Conservation (phyloP, 768 basidiomycete species). For the Hemileccinum impolitum region DNA sequence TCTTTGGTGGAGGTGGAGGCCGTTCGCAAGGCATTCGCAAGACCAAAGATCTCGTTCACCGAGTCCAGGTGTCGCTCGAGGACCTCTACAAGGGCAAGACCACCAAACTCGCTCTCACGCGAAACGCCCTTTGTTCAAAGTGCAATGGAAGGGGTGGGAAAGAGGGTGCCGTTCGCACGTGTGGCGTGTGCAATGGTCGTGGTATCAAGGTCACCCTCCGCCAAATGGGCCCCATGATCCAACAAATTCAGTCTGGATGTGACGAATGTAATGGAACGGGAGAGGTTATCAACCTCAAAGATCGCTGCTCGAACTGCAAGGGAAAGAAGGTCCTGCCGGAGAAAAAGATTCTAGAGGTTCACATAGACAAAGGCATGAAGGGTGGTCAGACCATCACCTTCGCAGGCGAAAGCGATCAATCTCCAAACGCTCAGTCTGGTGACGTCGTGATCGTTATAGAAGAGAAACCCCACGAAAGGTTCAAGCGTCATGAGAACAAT, state of each 20-base stretch:
- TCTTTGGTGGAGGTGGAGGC: conserved; percentile 68
- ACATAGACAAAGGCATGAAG: conserved; percentile 98
- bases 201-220: conserved; percentile 89
- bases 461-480: conserved; percentile 86
- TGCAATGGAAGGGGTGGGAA: conserved; percentile 98
- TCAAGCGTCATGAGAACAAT: conserved; percentile 87
- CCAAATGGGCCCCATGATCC: conserved; percentile 99
- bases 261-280: conserved; percentile 92
- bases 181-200: conserved; percentile 77
- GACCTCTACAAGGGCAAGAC: conserved; percentile 99
- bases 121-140: conserved; percentile 89
- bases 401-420: conserved; percentile 88
- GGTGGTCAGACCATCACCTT: conserved; percentile 89
- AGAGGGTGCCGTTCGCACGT: conserved; percentile 87
- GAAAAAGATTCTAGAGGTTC: conserved; percentile 96
- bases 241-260: conserved; percentile 95
- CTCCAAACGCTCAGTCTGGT: conserved; percentile 84
- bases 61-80: conserved; percentile 93
- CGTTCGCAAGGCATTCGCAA: conserved; percentile 75
- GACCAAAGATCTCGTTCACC: conserved; percentile 97
- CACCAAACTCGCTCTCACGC: conserved; percentile 93
- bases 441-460: conserved; percentile 94
- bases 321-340: conserved; percentile 94
- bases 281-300: conserved; percentile 91
- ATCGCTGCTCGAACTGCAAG: conserved; percentile 88